phyloP scores from a whole-genome alignment of 768 basidiomycete genomes.

The Trametes cingulata region DNA sequence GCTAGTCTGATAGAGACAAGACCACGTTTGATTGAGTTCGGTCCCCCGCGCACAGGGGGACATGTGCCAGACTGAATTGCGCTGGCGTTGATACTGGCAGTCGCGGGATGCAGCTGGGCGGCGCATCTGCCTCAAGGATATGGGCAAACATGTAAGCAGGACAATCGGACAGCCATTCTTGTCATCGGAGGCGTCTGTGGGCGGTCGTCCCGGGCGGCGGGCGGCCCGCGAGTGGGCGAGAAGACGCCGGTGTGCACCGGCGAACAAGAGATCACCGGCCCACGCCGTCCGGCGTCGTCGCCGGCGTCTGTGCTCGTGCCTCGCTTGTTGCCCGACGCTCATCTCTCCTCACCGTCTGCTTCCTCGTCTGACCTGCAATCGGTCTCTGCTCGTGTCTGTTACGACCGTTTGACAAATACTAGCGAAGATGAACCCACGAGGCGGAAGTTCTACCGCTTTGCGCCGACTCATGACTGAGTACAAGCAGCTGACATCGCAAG shows the following conservation, averaged over 20 bases:
- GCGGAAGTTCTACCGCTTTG: constrained; percentile 68
- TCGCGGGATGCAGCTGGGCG: background rate
- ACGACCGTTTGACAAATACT: background rate
- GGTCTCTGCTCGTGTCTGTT: background rate
- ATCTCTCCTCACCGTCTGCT: constrained; percentile 1
- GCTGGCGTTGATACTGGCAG: background rate
- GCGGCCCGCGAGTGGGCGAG: background rate
- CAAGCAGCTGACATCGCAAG: constrained; percentile 80
- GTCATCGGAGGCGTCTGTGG: background rate
- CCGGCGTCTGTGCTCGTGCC: background rate
- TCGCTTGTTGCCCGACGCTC: constrained; percentile 5
- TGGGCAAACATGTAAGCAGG: background rate
- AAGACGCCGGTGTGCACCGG: constrained; percentile 3
- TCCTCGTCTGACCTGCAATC: background rate
- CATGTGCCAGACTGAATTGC: background rate
- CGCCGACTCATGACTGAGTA: constrained; percentile 92
- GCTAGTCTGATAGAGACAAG: background rate
- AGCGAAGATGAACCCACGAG: constrained; percentile 52
- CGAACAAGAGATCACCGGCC: constrained; percentile 12
- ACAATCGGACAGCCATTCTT: background rate
- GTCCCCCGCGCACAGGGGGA: background rate
- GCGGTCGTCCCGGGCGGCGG: background rate
- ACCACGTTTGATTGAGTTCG: constrained; percentile 9
- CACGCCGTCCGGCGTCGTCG: constrained; percentile 3
- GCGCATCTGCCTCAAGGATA: background rate